phyloP scores from a whole-genome alignment of 768 basidiomycete species.

The Auriscalpium orientale region DNA sequence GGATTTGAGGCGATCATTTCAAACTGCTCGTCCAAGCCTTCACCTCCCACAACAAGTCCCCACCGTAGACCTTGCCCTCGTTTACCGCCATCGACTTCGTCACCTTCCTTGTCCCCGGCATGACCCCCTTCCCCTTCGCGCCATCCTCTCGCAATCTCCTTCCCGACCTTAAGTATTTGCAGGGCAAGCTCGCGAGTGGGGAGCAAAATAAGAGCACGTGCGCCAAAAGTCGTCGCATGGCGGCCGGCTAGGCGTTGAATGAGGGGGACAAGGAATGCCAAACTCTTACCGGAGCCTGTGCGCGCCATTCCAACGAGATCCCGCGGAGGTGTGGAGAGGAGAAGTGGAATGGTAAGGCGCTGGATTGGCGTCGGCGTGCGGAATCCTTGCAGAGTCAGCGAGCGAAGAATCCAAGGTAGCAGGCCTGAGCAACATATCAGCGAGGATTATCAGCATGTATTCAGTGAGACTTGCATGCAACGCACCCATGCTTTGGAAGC shows the following conservation, averaged over 20 bases:
- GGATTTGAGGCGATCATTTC: conserved; percentile 92
- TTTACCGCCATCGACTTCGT: conserved; percentile 42
- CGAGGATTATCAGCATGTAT: not conserved
- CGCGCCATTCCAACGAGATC: conserved; percentile 98
- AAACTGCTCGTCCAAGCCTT: conserved; percentile 93
- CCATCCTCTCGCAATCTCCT: conserved; percentile 85
- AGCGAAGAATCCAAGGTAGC: conserved; percentile 73
- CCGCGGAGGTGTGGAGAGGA: conserved; percentile 76
- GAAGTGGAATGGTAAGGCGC: conserved; percentile 77
- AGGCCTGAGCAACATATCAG: conserved; percentile 45
- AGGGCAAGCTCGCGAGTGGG: conserved; percentile 92
- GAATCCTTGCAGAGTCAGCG: conserved; percentile 87
- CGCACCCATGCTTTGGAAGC: conserved; percentile 94
- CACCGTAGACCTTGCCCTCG: conserved; percentile 68
- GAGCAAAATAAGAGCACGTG: conserved; percentile 80
- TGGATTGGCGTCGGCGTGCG: conserved; percentile 96
- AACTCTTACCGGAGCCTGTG: conserved; percentile 95
- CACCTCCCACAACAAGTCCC: conserved; percentile 94
- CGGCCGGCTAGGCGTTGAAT: conserved; percentile 78
- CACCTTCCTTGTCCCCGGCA: conserved; percentile 58
- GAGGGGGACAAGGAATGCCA: conserved; percentile 92
- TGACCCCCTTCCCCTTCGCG: conserved; percentile 52
- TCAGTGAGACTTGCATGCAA: conserved; percentile 6
- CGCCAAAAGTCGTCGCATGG: conserved; percentile 74
- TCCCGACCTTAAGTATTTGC: conserved; percentile 91